Evolutionary conservation across 768 basidiomycete species (phyloP).

Genomic region (Naematelia encephala): DNA sequence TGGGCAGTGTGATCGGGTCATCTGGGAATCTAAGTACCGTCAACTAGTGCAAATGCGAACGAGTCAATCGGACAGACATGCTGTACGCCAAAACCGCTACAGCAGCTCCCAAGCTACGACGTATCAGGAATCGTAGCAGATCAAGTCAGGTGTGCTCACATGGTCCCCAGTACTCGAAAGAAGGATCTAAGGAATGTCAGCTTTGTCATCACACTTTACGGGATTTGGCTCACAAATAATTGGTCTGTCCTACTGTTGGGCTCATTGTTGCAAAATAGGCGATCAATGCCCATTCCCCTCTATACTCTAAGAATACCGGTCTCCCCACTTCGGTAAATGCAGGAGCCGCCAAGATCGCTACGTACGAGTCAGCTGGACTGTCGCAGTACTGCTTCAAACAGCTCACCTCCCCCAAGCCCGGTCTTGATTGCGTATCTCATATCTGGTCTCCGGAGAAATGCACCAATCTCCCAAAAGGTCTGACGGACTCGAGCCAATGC

Average conservation of each 20-base stretch:
- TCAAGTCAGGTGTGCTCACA: slow-evolving; percentile 59
- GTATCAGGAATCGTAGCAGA: slow-evolving; percentile 4
- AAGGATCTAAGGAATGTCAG: slow-evolving; percentile 48
- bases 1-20: slow-evolving; percentile 66
- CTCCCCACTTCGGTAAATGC: slow-evolving; percentile 80
- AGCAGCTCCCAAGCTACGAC: slow-evolving; percentile 66
- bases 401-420: slow-evolving; percentile 52
- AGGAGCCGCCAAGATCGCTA: slow-evolving; percentile 75
- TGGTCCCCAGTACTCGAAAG: slow-evolving; percentile 78
- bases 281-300: slow-evolving; percentile 94
- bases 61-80: slow-evolving; percentile 36
- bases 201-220: neutral
- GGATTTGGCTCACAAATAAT: slow-evolving; percentile 61
- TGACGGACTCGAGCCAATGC: slow-evolving; percentile 65
- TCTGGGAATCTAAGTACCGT: slow-evolving; percentile 61
- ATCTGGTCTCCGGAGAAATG: slow-evolving; percentile 65
- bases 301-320: slow-evolving; percentile 71
- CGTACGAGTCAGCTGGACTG: slow-evolving; percentile 29
- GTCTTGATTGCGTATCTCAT: slow-evolving; percentile 84
- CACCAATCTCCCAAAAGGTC: slow-evolving; percentile 68
- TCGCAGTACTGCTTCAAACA: neutral
- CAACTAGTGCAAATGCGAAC: slow-evolving; percentile 4
- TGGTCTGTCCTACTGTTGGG: slow-evolving; percentile 62
- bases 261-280: slow-evolving; percentile 60
- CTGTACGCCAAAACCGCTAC: slow-evolving; percentile 71